Conservation (phyloP, 176 grass and related monocot species). For the Triticum dicoccoides region DNA sequence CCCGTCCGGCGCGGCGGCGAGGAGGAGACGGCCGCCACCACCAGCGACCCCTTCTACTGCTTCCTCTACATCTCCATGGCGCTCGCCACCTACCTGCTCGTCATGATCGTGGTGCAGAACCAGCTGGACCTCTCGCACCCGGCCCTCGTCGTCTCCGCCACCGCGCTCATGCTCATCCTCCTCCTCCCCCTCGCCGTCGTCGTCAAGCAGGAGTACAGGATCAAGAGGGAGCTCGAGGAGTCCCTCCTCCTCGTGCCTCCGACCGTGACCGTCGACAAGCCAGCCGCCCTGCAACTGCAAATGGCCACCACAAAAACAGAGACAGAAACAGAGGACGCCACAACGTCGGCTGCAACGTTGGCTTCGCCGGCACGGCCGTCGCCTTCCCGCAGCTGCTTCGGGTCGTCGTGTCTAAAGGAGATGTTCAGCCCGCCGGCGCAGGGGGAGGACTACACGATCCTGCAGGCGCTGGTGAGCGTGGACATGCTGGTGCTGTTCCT, state of each 20-base stretch:
- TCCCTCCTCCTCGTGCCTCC: conserved; percentile 19
- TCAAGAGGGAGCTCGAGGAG: conserved; percentile 28
- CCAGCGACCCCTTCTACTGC: conserved; percentile 53
- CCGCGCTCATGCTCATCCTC: conserved; percentile 51
- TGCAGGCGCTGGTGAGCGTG: conserved; percentile 67
- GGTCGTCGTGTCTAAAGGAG: conserved; percentile 31
- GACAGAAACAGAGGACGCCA: neutral
- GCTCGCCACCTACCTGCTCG: conserved; percentile 58
- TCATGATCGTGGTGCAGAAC: conserved; percentile 61
- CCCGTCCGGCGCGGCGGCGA: neutral
- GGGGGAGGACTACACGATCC: conserved; percentile 66
- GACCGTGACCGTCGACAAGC: conserved; percentile 29
- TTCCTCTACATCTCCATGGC: conserved; percentile 82
- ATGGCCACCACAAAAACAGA: neutral
- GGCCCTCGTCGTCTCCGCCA: conserved; percentile 29
- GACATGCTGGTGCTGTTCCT: conserved; percentile 76
- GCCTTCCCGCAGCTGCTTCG: neutral
- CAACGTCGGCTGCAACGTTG: too few relatives aligned
- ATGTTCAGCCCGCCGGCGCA: conserved; percentile 56
- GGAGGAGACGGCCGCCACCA: neutral
- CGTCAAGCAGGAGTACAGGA: conserved; percentile 51
- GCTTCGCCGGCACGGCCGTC: neutral
- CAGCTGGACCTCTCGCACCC: conserved; percentile 38
- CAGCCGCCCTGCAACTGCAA: neutral
- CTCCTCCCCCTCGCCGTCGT: conserved; percentile 62